Evolutionary conservation across 129 eudicot genomes (phyloP), one percentile per base, ranked within the genome.

Genomic region (Mikania micrantha): DNA sequence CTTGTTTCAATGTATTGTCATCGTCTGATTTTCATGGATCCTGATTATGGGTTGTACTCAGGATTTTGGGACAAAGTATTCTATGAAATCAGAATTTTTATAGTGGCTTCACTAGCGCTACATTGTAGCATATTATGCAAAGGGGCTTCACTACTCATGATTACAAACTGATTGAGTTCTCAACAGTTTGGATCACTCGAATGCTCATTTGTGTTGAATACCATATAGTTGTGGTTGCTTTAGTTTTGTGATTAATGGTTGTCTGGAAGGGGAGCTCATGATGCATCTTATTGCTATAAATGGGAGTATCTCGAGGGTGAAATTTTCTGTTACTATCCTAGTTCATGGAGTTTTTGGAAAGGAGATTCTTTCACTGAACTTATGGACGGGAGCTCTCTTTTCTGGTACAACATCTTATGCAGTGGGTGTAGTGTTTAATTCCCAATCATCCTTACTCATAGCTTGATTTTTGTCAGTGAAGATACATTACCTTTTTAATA

Each of bases 301-400:
- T 27, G 71, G 87, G 85, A 80, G 73, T 53, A 70, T 71, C 81
- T 78, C 72, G 39, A 59, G 61, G 88, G 63, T 73, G 60, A 77
- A 80, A 68, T 77, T 38, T 71, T 78, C 84, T 63, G 80, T 78
- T 74, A 60, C 66, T 69, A 59, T 78, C 44, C 72, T 82, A 79
- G 81, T 82, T 80, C 79, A 58, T 69, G 83, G 87, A 59, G 63
- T 52, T 85, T 80, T 69, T 78, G 85, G 77, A 70, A 64, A 84
- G 86, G 78, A 73, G 83, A 76, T 82, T 78, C 77, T 80, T 75
- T 76, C 49, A 60, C 81, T 78, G 90, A 78, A 82, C 80, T 78
- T 74, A 83, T 64, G 84, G 74, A 83, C 84, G 77, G 90, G 92
- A 72, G 74, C 84, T 83, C 78, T 76, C 82, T 59, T n/a, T n/a